These are phyloP conservation scores for Plasmodium coatneyi DNA, from an alignment of 169 alveolate species.

Conservation along the genomic window DNA sequence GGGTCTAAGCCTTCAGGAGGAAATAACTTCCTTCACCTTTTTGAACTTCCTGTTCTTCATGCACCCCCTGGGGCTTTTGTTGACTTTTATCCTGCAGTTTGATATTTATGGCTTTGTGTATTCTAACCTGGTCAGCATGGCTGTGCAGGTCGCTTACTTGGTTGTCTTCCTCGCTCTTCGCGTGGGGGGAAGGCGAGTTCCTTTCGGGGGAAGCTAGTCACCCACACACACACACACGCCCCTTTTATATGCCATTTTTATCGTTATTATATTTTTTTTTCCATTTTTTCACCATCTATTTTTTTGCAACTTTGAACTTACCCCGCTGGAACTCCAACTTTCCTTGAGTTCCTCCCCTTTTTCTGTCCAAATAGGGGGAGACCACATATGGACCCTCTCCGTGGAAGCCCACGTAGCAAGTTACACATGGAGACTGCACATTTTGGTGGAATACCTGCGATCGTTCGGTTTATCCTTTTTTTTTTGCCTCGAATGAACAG, in stretches of 20 bases:
- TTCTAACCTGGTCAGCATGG: conserved; percentile 27
- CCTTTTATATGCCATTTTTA: neutral
- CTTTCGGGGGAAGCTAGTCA: neutral
- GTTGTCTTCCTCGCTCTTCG: neutral
- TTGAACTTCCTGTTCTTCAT: conserved; percentile 1
- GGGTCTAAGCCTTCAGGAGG: conserved; percentile 31
- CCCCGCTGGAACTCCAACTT: neutral
- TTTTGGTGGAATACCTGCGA: neutral
- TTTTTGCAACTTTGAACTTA: neutral
- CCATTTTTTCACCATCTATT: neutral
- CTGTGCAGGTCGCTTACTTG: conserved; percentile 12
- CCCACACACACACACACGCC: too few species aligned
- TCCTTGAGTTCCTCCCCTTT: neutral
- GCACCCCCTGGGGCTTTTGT: conserved; percentile 16
- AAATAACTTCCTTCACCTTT: conserved; percentile 22
- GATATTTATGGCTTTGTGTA: conserved; percentile 58
- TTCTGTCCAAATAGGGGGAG: neutral
- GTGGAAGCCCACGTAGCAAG: neutral
- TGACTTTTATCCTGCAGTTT: neutral
- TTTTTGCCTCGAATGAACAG: neutral
- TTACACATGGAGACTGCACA: neutral
- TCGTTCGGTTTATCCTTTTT: neutral
- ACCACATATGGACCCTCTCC: neutral
- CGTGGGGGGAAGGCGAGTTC: neutral
- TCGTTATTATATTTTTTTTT: neutral